These are phyloP conservation scores for Eucalyptus pauciflora DNA, from an alignment of 345 rosid species.

Conservation along the genomic window DNA sequence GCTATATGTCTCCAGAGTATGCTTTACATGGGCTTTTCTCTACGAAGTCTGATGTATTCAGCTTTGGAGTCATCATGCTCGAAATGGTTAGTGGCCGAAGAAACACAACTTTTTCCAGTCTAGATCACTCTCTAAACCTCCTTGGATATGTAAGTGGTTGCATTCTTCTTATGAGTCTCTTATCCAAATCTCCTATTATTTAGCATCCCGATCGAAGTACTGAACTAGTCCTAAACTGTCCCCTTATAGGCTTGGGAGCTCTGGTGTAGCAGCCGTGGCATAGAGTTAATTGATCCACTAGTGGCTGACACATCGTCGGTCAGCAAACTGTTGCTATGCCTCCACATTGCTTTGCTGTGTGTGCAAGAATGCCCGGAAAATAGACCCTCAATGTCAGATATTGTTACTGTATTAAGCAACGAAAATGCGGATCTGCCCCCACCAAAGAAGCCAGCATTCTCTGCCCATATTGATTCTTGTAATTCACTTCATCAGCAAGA, in stretches of 20 bases:
- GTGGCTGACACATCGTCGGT: background rate
- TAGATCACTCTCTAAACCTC: background rate
- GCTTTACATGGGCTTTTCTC: slow-evolving; percentile 12
- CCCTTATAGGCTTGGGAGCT: slow-evolving; percentile 10
- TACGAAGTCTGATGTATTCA: slow-evolving; percentile 14
- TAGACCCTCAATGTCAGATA: slow-evolving; percentile 8
- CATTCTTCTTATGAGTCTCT: background rate
- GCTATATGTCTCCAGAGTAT: slow-evolving; percentile 22
- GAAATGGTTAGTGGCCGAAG: slow-evolving; percentile 14
- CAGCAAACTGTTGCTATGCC: background rate
- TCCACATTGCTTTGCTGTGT: slow-evolving; percentile 15
- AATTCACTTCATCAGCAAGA: background rate
- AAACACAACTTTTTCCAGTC: background rate
- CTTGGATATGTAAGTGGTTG: slow-evolving; percentile 4
- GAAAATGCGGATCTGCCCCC: background rate
- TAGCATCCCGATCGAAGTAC: background rate
- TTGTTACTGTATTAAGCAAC: slow-evolving; percentile 1
- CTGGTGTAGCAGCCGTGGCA: background rate
- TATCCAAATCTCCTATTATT: background rate
- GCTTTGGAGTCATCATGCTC: slow-evolving; percentile 17
- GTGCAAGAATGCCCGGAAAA: slow-evolving; percentile 9
- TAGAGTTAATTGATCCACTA: background rate
- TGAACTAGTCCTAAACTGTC: background rate
- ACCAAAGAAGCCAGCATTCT: slow-evolving; percentile 9
- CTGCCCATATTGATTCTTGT: background rate